phyloP scores from a whole-genome alignment of 352 stramenopile species.

The Globisporangium nunn region DNA sequence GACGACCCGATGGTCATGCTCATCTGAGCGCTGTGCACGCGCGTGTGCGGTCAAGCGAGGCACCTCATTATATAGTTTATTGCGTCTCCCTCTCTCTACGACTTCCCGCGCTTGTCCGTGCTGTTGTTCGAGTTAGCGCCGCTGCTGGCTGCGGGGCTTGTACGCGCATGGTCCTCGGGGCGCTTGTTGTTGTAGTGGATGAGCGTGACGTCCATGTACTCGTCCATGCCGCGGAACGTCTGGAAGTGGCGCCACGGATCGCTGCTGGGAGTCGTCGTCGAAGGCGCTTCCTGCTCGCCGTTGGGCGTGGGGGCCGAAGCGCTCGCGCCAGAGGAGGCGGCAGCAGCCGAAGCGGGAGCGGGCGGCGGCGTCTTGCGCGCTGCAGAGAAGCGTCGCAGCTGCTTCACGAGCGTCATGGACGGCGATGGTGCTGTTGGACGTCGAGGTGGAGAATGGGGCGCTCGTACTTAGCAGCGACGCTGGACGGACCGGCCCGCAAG shows the following conservation, averaged over 20 bases:
- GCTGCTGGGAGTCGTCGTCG: background rate
- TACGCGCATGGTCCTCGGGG: background rate
- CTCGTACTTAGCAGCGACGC: too few species aligned
- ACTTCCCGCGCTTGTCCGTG: background rate
- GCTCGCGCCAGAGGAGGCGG: too few species aligned
- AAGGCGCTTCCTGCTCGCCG: too few species aligned
- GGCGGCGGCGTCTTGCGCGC: background rate
- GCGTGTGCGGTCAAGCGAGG: background rate
- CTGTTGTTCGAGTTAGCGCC: background rate
- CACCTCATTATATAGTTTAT: conserved; percentile 15
- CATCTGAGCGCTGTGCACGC: conserved; percentile 37
- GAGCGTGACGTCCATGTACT: conserved; percentile 63
- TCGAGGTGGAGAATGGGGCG: too few species aligned
- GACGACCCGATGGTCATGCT: conserved; percentile 81
- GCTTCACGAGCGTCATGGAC: background rate
- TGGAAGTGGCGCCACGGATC: conserved; percentile 52
- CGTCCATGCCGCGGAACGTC: conserved; percentile 57
- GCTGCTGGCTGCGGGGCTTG: background rate
- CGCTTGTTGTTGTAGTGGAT: conserved; percentile 49
- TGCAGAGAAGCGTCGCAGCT: background rate
- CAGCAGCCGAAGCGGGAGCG: too few species aligned
- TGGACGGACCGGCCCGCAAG: too few species aligned
- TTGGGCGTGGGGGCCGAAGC: too few species aligned
- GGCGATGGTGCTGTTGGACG: background rate
- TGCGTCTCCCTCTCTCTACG: background rate